Evolutionary conservation across 2,329 filamentous ascomycete species (phyloP).

Genomic region (Verticillium tricorpus): DNA sequence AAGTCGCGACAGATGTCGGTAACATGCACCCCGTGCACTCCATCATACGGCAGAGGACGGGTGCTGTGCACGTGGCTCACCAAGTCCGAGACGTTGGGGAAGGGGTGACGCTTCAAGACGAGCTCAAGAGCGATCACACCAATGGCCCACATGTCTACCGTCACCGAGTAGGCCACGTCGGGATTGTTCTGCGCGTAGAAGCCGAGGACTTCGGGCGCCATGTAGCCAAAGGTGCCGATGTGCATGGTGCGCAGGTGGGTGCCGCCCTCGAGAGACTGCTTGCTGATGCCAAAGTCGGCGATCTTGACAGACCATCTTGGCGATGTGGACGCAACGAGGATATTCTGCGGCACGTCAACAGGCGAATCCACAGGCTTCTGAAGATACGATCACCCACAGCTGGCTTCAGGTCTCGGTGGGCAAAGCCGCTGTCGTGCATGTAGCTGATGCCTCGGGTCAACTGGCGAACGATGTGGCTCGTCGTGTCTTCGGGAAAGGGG

Average conservation of each 20-base stretch:
- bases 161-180: conserved; percentile 2
- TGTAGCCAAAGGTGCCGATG: conserved; percentile 10
- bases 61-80: neutral
- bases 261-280: conserved; percentile 5
- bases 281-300: conserved; percentile 19
- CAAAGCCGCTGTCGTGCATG: conserved; percentile 15
- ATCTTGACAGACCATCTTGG: conserved; percentile 16
- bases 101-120: neutral
- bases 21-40: neutral
- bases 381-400: conserved; percentile 1
- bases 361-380: no score
- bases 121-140: conserved; percentile 12
- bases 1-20: neutral
- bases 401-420: conserved; percentile 15
- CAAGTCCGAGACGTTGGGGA: neutral
- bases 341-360: conserved; percentile 7
- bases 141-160: conserved; percentile 18
- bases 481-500: conserved; percentile 2
- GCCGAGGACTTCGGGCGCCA: conserved; percentile 14
- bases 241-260: conserved; percentile 1
- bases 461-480: conserved; percentile 6
- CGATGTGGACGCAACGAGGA: conserved; percentile 12
- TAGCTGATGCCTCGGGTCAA: conserved; percentile 11
- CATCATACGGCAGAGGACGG: neutral
- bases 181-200: neutral